These are phyloP conservation scores for Hypoxylon rubiginosum DNA, from an alignment of 2,329 filamentous ascomycete species.

Conservation along the genomic window DNA sequence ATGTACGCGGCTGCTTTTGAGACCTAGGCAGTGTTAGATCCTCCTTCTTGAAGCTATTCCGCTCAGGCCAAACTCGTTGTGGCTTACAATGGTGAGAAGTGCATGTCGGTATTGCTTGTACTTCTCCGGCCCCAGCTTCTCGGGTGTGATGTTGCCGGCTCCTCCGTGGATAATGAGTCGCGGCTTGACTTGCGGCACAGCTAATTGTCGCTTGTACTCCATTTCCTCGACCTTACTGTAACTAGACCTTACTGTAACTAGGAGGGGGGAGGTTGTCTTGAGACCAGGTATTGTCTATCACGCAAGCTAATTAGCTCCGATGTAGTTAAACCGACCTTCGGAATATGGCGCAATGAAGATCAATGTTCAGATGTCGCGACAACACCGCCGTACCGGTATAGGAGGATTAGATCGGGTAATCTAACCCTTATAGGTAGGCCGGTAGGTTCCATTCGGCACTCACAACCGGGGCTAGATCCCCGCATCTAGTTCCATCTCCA, in stretches of 20 bases:
- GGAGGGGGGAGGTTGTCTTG: background rate
- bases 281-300: background rate
- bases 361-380: background rate
- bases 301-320: background rate
- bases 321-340: too few species aligned
- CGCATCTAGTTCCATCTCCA: slow-evolving; percentile 7
- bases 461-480: slow-evolving; percentile 4
- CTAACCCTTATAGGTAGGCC: slow-evolving; percentile 19
- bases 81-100: slow-evolving; percentile 71
- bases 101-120: slow-evolving; percentile 71
- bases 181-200: slow-evolving; percentile 58
- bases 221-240: slow-evolving; percentile 53
- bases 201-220: slow-evolving; percentile 56
- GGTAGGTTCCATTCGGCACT: slow-evolving; percentile 8
- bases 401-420: slow-evolving; percentile 19
- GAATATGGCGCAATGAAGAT: background rate
- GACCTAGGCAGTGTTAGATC: slow-evolving; percentile 50
- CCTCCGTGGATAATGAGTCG: slow-evolving; percentile 80
- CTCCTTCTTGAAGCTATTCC: too few species aligned
- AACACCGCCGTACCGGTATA: slow-evolving; percentile 21
- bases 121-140: slow-evolving; percentile 68
- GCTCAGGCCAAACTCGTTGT: background rate
- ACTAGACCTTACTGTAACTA: background rate
- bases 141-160: slow-evolving; percentile 76
- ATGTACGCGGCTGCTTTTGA: slow-evolving; percentile 63